Evolutionary conservation across 495 filamentous ascomycete genomes (phyloP).

Genomic region (Penicillium daleae): DNA sequence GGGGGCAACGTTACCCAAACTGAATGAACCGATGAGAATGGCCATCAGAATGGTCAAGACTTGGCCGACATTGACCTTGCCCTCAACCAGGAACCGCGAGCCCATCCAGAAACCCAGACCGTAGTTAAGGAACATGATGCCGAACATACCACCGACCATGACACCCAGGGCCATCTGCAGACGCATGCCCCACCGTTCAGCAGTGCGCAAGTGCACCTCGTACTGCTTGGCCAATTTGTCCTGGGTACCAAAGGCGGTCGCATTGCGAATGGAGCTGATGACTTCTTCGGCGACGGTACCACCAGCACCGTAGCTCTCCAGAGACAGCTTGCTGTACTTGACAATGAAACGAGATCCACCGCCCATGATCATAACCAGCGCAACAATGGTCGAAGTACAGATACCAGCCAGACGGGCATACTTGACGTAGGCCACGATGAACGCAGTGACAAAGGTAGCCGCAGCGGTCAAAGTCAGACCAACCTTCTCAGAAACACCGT

Average conservation of each 20-base stretch:
- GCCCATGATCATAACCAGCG: slow-evolving; percentile 76
- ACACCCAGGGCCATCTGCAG: slow-evolving; percentile 68
- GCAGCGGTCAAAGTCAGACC: slow-evolving; percentile 73
- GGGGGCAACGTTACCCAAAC: slow-evolving; percentile 85
- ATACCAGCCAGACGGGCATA: slow-evolving; percentile 86
- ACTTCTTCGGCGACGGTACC: slow-evolving; percentile 94
- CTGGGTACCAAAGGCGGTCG: slow-evolving; percentile 92
- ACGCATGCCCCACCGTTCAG: slow-evolving; percentile 77
- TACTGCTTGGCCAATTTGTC: slow-evolving; percentile 85
- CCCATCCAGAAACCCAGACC: slow-evolving; percentile 96
- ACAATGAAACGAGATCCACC: slow-evolving; percentile 71
- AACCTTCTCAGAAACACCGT: slow-evolving; percentile 87
- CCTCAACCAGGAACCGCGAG: slow-evolving; percentile 72
- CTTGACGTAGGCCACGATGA: slow-evolving; percentile 84
- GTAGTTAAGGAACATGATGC: slow-evolving; percentile 84
- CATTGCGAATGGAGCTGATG: slow-evolving; percentile 89
- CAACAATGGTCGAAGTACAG: slow-evolving; percentile 74
- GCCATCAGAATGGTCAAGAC: slow-evolving; percentile 82
- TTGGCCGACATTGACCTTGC: slow-evolving; percentile 58
- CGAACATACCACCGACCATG: slow-evolving; percentile 84
- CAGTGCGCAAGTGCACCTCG: slow-evolving; percentile 69
- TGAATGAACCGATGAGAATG: slow-evolving; percentile 90
- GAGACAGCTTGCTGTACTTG: slow-evolving; percentile 74
- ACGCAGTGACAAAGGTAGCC: slow-evolving; percentile 84
- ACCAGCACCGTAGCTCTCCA: slow-evolving; percentile 78